Evolutionary conservation across 345 rosid genomes (phyloP).

Genomic region (Salix koriyanagi): DNA sequence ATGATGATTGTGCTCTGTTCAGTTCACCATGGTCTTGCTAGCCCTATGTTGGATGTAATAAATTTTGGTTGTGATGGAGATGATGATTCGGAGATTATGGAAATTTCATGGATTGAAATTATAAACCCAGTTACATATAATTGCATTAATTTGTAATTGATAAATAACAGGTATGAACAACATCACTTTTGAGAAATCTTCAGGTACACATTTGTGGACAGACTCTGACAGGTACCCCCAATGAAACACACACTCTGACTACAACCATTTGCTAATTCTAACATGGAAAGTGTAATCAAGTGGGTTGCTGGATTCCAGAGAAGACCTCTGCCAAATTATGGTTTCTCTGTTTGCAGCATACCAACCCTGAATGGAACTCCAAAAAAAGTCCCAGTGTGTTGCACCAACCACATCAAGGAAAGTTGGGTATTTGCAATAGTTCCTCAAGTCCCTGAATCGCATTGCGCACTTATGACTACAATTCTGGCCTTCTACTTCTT

Average conservation of each 20-base stretch:
- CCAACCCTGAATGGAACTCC: neutral
- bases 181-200: neutral
- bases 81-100: neutral
- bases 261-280: neutral
- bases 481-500: too few relatives aligned
- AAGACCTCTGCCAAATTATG: neutral
- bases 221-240: neutral
- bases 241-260: neutral
- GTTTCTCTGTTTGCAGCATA: neutral
- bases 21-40: neutral
- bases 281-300: neutral
- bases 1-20: neutral
- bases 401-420: neutral
- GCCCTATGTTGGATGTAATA: neutral
- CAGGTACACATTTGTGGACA: neutral
- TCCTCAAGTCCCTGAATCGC: neutral
- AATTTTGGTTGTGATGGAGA: neutral
- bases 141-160: neutral
- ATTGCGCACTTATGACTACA: too few relatives aligned
- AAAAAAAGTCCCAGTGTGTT: neutral
- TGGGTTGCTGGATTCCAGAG: neutral
- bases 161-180: neutral
- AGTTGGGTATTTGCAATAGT: neutral
- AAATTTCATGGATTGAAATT: neutral
- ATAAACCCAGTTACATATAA: neutral